A percentile compares a stretch with the other conserved stretches of the same genome.
These are phyloP conservation scores for Liriodendron chinense DNA, from an alignment of 164 flowering plant species.

Conservation along the genomic window DNA sequence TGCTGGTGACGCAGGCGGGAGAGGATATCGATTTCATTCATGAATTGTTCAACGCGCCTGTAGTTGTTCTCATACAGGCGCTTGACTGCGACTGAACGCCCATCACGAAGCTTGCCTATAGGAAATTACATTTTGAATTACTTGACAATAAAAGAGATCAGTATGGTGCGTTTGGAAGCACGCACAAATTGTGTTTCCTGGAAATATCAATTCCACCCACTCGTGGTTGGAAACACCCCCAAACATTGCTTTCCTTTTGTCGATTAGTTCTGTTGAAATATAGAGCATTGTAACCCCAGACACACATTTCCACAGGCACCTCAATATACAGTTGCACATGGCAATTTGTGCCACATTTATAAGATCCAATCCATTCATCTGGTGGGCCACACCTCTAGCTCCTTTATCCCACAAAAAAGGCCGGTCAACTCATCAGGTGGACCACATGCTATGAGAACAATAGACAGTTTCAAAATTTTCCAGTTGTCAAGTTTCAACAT, in stretches of 20 bases:
- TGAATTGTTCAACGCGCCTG: constrained; percentile 62
- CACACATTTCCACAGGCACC: neutral
- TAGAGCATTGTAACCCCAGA: neutral
- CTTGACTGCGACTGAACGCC: constrained; percentile 78
- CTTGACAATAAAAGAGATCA: neutral
- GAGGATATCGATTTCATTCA: constrained; percentile 69
- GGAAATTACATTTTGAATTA: neutral
- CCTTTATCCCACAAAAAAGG: too few relatives aligned
- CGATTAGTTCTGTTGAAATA: too few relatives aligned
- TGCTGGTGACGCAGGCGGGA: constrained; percentile 57
- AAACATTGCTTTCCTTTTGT: too few relatives aligned
- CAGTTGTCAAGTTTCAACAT: too few relatives aligned
- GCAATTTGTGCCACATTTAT: too few relatives aligned
- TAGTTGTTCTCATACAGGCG: constrained; percentile 61
- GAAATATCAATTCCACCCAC: neutral
- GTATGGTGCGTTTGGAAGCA: neutral
- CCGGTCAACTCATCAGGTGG: too few relatives aligned
- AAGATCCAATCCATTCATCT: too few relatives aligned
- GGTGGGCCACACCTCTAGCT: too few relatives aligned
- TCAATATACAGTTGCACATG: too few relatives aligned
- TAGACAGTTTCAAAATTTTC: too few relatives aligned
- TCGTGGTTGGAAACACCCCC: neutral
- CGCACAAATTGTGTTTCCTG: neutral
- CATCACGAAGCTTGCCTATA: constrained; percentile 62
- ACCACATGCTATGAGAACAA: too few relatives aligned